Base-by-base conservation (phyloP, 2,329 filamentous ascomycete species). In the Nemania sp. region DNA sequence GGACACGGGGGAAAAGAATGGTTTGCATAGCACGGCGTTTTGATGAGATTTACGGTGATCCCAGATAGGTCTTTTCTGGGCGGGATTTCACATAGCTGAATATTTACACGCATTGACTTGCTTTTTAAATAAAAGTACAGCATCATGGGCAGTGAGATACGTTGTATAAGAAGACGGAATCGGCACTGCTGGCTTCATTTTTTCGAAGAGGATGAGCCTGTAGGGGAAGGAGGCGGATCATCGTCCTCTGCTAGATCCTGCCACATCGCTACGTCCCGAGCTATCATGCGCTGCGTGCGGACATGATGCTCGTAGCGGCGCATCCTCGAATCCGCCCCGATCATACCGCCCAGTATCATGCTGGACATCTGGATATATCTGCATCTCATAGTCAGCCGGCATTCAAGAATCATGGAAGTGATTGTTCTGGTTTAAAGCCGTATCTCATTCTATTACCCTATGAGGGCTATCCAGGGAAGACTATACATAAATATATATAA, bases 291-390 rank as follows among this genome's bases (percentile, higher is more conserved):
- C 74, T 91, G 86, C 76, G 89, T 85, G 68, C 92, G 84, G 70
- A 93, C 82, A 52, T 83, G 82, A 13, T 88, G 83, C 78, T 94
- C 91, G 74, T 92, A 93, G 67, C 86, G 82, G 60, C 90, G 85
- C 73, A 94, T 83, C 57, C 89, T 85, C 64, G 83, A 80, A 76
- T 95, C 92, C 2, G 92, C 92, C 81, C 93, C 91, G 62, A 94
- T 85, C 86, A 92, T 92, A 75, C 89, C 86, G 51, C 92, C 92
- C 38, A 93, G 76, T n/a, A 92, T 90, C 92, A 94, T 94, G 68
- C 89, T 90, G n/a, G 90, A 92, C 90, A 94, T 93, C 79, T 94
- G 92, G 18, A 94, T 83, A 77, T 93, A 95, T 32, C 92, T 94
- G 75, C 64, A 45, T 41, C 13, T 24, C 20, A 41, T 26, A 13